A percentile compares a stretch with the other conserved stretches of the same genome.
phyloP scores from a whole-genome alignment of 2,329 filamentous ascomycete species.

The Fusarium sp. region DNA sequence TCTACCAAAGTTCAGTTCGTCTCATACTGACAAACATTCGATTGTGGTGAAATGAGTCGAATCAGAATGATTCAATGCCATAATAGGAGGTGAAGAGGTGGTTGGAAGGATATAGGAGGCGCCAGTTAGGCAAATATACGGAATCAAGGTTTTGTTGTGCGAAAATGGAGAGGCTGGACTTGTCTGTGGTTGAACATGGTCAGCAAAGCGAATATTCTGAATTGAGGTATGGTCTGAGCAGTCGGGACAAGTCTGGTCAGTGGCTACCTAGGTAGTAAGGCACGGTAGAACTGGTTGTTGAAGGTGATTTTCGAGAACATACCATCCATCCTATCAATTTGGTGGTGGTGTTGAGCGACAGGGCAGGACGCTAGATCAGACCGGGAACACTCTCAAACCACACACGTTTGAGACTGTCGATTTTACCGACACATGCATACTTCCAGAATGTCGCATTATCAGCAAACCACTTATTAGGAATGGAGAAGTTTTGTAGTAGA shows the following conservation, averaged over 20 bases:
- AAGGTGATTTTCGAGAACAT: constrained; percentile 8
- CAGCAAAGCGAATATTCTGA: neutral
- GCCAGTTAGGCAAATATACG: neutral
- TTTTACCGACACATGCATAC: neutral
- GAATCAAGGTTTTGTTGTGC: neutral
- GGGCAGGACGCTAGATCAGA: neutral
- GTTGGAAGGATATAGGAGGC: constrained; percentile 6
- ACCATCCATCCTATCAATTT: neutral
- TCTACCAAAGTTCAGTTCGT: neutral
- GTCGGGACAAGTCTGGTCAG: neutral
- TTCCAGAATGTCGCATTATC: neutral
- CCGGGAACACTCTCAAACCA: neutral
- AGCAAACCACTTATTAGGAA: neutral
- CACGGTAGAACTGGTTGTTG: neutral
- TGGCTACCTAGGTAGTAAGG: too few relatives aligned
- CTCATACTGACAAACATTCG: neutral
- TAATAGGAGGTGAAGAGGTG: neutral
- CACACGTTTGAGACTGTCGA: neutral
- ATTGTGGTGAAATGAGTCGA: neutral
- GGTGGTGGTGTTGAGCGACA: constrained; percentile 6
- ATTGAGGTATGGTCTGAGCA: neutral
- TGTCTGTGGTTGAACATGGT: neutral
- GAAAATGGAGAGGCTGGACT: constrained; percentile 25
- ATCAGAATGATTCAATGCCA: constrained; percentile 3
- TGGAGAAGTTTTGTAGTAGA: constrained; percentile 7